A percentile compares a stretch with the other conserved stretches of the same genome.
These are phyloP conservation scores for Aureobasidium subglaciale DNA, from an alignment of 2,329 filamentous ascomycete species.

Conservation along the genomic window DNA sequence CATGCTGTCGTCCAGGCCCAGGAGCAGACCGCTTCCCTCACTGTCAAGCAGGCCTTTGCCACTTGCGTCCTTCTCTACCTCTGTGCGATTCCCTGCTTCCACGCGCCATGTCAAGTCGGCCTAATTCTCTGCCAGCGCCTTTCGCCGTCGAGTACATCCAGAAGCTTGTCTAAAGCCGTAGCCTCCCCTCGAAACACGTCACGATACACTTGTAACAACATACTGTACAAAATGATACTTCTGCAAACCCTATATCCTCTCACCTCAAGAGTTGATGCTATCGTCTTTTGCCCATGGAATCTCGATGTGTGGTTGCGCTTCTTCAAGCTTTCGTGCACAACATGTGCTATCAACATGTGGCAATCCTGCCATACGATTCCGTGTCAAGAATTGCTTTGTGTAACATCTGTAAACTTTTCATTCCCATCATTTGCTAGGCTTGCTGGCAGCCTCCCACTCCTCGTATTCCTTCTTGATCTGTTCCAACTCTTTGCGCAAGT, in stretches of 20 bases:
- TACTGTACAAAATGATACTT: not conserved
- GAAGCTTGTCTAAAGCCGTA: conserved; percentile 35
- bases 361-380: not conserved
- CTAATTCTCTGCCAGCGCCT: conserved; percentile 36
- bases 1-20: conserved; percentile 34
- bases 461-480: conserved; percentile 53
- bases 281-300: not conserved
- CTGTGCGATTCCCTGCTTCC: conserved; percentile 49
- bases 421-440: conserved; percentile 2
- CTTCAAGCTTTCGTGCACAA: no score
- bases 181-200: not conserved
- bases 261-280: not conserved
- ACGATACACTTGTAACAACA: conserved; percentile 11
- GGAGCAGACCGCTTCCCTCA: conserved; percentile 60
- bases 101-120: no score
- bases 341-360: no score
- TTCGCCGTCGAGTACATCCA: conserved; percentile 49
- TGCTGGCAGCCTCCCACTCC: conserved; percentile 41
- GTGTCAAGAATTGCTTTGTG: not conserved
- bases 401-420: not conserved
- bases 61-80: conserved; percentile 66
- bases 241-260: not conserved
- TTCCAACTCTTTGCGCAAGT: conserved; percentile 61
- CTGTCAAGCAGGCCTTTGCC: conserved; percentile 59
- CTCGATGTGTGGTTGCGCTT: no score